Percentiles rank a stretch among this genome's conserved stretches.
Conservation (phyloP, 164 flowering plant species). For the Protea cynaroides region DNA sequence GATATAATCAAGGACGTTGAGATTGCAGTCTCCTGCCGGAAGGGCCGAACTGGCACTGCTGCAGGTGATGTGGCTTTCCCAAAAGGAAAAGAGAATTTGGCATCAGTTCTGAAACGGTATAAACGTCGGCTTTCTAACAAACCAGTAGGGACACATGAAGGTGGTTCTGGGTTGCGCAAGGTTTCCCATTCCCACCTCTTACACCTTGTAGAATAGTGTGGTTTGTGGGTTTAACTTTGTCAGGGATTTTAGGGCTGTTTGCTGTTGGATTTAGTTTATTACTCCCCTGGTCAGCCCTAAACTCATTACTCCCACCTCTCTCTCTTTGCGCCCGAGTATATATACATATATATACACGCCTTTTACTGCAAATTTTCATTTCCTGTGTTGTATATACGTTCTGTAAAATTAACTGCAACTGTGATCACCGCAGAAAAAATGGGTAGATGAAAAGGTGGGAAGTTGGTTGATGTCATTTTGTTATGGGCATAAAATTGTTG, state of each 20-base stretch:
- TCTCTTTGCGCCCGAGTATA: too few relatives aligned
- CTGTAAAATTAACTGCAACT: conserved; percentile 23
- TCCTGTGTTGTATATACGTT: conserved; percentile 25
- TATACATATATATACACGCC: conserved; percentile 3
- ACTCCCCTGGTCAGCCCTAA: not conserved
- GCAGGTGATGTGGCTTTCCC: conserved; percentile 99
- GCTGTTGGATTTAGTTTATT: conserved; percentile 16
- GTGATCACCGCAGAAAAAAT: conserved; percentile 26
- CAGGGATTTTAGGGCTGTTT: conserved; percentile 6
- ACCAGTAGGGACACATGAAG: conserved; percentile 17
- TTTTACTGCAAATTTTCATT: conserved; percentile 25
- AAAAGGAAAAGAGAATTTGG: conserved; percentile 92
- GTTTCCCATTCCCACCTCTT: conserved; percentile 20
- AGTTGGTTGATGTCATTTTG: not conserved
- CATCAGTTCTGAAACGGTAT: conserved; percentile 92
- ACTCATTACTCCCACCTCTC: not conserved
- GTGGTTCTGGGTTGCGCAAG: conserved; percentile 20
- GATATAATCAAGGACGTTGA: conserved; percentile 89
- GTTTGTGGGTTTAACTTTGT: conserved; percentile 4
- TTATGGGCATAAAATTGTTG: too few relatives aligned
- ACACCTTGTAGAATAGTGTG: conserved; percentile 17
- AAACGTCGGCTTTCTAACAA: conserved; percentile 49
- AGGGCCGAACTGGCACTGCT: conserved; percentile 90
- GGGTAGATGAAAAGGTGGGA: conserved; percentile 7
- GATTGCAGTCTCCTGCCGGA: conserved; percentile 72